A percentile compares a stretch with the other conserved stretches of the same genome.
Conservation (phyloP, 768 basidiomycete genomes). For the Hericium coralloides region DNA sequence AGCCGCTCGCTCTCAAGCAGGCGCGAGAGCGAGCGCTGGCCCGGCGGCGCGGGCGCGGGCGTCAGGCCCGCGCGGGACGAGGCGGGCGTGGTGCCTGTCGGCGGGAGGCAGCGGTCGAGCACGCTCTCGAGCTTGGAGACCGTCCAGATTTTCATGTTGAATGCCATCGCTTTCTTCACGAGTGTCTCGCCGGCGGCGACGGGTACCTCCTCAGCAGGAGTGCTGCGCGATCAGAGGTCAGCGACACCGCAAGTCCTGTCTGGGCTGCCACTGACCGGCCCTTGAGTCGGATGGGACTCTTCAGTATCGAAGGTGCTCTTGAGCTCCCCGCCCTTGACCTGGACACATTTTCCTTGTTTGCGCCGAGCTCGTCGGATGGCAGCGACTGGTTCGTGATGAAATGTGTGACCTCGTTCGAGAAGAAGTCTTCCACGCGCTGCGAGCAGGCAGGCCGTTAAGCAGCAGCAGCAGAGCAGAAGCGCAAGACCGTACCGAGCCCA, state of each 20-base stretch:
- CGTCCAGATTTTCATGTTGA: constrained; percentile 85
- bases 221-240: constrained; percentile 7
- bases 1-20: constrained; percentile 75
- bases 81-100: constrained; percentile 18
- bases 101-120: constrained; percentile 52
- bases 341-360: constrained; percentile 60
- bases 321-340: constrained; percentile 13
- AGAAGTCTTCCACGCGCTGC: constrained; percentile 83
- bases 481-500: constrained; percentile 66
- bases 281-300: constrained; percentile 60
- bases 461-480: background rate
- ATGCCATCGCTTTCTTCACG: constrained; percentile 55
- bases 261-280: constrained; percentile 37
- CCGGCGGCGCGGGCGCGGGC: constrained; percentile 21
- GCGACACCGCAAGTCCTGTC: background rate
- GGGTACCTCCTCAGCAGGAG: constrained; percentile 23
- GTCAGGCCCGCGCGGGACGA: constrained; percentile 1
- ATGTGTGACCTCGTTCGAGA: constrained; percentile 78
- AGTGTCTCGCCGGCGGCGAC: constrained; percentile 31
- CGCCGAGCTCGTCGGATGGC: constrained; percentile 23
- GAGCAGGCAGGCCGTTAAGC: background rate
- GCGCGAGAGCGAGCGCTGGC: constrained; percentile 42
- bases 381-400: constrained; percentile 60
- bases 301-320: constrained; percentile 25
- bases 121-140: constrained; percentile 64